These are phyloP conservation scores for Podaxis sp. DNA, from an alignment of 768 basidiomycete genomes.

Conservation along the genomic window DNA sequence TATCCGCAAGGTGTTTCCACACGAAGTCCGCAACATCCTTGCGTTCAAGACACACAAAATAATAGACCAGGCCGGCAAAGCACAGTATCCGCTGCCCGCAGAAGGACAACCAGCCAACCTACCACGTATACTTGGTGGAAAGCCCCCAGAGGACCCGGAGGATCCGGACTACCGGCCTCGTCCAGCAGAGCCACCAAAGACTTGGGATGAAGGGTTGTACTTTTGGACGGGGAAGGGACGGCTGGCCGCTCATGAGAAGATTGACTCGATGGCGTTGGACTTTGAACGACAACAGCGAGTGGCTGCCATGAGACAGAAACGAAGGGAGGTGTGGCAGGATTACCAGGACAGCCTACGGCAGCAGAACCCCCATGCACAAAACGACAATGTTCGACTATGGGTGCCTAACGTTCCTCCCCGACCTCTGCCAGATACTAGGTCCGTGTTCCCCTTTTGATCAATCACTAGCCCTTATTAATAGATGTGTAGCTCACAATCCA, in stretches of 20 bases:
- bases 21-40: slow-evolving; percentile 56
- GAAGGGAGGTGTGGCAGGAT: slow-evolving; percentile 46
- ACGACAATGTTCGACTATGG: slow-evolving; percentile 32
- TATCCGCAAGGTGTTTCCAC: slow-evolving; percentile 63
- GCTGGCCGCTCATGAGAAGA: slow-evolving; percentile 51
- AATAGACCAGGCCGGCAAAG: slow-evolving; percentile 42
- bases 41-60: slow-evolving; percentile 43
- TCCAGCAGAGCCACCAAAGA: slow-evolving; percentile 29
- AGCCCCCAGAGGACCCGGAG: slow-evolving; percentile 31
- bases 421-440: slow-evolving; percentile 39
- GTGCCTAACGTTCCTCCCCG: slow-evolving; percentile 40
- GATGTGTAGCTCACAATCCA: slow-evolving; percentile 41
- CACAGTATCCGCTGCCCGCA: slow-evolving; percentile 59
- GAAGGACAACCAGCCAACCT: slow-evolving; percentile 59
- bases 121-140: slow-evolving; percentile 45
- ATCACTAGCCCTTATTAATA: slow-evolving; percentile 4
- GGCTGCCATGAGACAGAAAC: slow-evolving; percentile 36
- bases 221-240: slow-evolving; percentile 62
- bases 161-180: slow-evolving; percentile 16
- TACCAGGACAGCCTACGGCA: slow-evolving; percentile 45
- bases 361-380: slow-evolving; percentile 18
- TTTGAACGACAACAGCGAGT: slow-evolving; percentile 49
- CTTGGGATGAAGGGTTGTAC: slow-evolving; percentile 79
- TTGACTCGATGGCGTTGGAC: slow-evolving; percentile 57
- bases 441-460: slow-evolving; percentile 18